Conservation (phyloP, 768 basidiomycete genomes). For the Boletus pseudo-olivaceus region DNA sequence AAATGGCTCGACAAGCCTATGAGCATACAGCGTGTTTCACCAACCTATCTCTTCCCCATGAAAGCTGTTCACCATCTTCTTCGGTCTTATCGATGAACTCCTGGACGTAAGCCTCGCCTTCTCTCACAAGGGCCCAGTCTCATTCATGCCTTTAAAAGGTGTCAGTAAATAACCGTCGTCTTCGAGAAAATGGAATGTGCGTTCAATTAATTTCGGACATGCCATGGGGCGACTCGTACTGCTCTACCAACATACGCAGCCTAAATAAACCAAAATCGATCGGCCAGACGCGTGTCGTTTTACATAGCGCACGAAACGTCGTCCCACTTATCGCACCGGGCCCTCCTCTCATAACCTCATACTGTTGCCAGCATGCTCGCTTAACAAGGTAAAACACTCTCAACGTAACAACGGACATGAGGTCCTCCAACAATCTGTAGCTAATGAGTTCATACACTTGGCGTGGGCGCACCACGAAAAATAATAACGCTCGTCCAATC, state of each 20-base stretch:
- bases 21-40: not conserved
- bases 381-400: not conserved
- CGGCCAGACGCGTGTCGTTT: not conserved
- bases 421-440: slow-evolving; percentile 1
- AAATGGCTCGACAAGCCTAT: not conserved
- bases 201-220: slow-evolving; percentile 11
- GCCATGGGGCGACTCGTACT: not conserved
- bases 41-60: not conserved
- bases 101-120: slow-evolving; percentile 1
- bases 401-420: slow-evolving; percentile 18
- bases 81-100: slow-evolving; percentile 2
- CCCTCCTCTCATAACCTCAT: slow-evolving; percentile 2
- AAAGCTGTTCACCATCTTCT: not conserved
- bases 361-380: not conserved
- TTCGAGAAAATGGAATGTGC: slow-evolving; percentile 17
- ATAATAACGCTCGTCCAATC: slow-evolving; percentile 6
- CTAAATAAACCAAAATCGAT: slow-evolving; percentile 6
- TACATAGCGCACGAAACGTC: not conserved
- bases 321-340: not conserved
- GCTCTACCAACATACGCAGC: not conserved
- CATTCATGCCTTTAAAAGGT: not conserved
- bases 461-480: slow-evolving; percentile 1
- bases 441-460: slow-evolving; percentile 2
- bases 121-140: slow-evolving; percentile 1
- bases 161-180: slow-evolving; percentile 6